These are phyloP conservation scores for Scopulariopsis brevicaulis DNA, from an alignment of 2,329 filamentous ascomycete genomes.

Conservation along the genomic window DNA sequence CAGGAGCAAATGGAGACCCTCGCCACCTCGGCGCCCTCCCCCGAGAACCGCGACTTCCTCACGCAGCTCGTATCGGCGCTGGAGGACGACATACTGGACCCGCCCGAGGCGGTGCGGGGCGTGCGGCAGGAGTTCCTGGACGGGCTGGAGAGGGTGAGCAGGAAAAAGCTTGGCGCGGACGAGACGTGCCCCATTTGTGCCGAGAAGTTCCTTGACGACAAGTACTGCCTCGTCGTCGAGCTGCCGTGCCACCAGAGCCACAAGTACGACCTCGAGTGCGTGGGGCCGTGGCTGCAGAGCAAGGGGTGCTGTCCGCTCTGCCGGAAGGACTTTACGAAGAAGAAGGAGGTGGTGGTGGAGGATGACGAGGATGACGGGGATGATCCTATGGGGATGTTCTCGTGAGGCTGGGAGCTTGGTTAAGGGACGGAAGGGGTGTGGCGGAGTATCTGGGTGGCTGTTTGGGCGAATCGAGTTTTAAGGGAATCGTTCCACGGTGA, in stretches of 20 bases:
- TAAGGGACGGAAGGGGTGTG: too few species aligned
- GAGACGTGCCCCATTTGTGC: slow-evolving; percentile 53
- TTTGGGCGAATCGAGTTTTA: too few species aligned
- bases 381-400: slow-evolving; percentile 36
- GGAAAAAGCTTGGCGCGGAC: slow-evolving; percentile 34
- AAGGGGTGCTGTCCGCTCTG: slow-evolving; percentile 57
- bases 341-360: slow-evolving; percentile 31
- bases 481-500: too few species aligned
- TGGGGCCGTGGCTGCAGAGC: slow-evolving; percentile 51
- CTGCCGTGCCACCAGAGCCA: slow-evolving; percentile 49
- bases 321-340: slow-evolving; percentile 46
- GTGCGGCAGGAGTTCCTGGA: slow-evolving; percentile 50
- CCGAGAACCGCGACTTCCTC: slow-evolving; percentile 37
- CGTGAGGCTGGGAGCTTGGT: slow-evolving; percentile 7
- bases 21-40: slow-evolving; percentile 33
- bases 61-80: slow-evolving; percentile 33
- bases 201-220: slow-evolving; percentile 48
- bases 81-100: slow-evolving; percentile 37
- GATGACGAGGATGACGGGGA: slow-evolving; percentile 39
- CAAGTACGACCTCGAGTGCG: slow-evolving; percentile 55
- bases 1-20: slow-evolving; percentile 46
- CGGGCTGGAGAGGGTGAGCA: slow-evolving; percentile 43
- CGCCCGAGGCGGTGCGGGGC: slow-evolving; percentile 38
- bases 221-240: slow-evolving; percentile 51
- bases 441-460: too few species aligned